Evolutionary conservation across 352 stramenopile species (phyloP).

Genomic region (Pythium myriotylum): DNA sequence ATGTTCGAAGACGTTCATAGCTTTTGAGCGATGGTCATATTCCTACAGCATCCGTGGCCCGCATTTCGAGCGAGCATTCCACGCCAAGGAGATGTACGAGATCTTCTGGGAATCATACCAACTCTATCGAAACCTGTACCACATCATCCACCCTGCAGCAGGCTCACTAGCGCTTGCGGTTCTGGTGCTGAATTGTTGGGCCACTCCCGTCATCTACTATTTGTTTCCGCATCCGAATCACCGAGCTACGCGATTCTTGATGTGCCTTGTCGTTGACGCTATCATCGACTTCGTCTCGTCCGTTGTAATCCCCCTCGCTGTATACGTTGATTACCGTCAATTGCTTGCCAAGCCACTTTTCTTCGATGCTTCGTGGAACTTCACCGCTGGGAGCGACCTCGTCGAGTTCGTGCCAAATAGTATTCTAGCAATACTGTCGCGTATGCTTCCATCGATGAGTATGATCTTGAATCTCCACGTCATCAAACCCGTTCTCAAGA

Average conservation of each 20-base stretch:
- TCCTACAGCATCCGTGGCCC: conserved; percentile 16
- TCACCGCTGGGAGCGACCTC: conserved; percentile 7
- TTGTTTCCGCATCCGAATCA: conserved; percentile 10
- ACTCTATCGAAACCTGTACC: conserved; percentile 9
- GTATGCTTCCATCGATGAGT: conserved; percentile 5
- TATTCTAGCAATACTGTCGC: neutral
- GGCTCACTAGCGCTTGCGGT: conserved; percentile 6
- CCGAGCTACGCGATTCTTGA: conserved; percentile 6
- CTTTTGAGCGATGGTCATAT: neutral
- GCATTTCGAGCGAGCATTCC: conserved; percentile 21
- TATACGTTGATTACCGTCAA: conserved; percentile 13
- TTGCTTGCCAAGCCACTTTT: neutral
- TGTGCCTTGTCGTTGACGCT: conserved; percentile 17
- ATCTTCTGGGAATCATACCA: conserved; percentile 11
- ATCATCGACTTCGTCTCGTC: conserved; percentile 19
- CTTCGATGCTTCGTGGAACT: conserved; percentile 11
- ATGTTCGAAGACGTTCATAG: neutral
- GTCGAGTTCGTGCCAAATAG: conserved; percentile 1
- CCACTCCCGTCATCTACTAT: conserved; percentile 16
- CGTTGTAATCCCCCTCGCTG: conserved; percentile 5
- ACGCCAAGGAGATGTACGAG: conserved; percentile 17
- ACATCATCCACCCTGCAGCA: conserved; percentile 1
- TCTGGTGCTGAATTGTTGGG: conserved; percentile 22
- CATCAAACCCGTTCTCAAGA: conserved; percentile 14
- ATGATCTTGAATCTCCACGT: conserved; percentile 12